phyloP scores from a whole-genome alignment of 2,329 filamentous ascomycete species.

The Penicillium sp. region DNA sequence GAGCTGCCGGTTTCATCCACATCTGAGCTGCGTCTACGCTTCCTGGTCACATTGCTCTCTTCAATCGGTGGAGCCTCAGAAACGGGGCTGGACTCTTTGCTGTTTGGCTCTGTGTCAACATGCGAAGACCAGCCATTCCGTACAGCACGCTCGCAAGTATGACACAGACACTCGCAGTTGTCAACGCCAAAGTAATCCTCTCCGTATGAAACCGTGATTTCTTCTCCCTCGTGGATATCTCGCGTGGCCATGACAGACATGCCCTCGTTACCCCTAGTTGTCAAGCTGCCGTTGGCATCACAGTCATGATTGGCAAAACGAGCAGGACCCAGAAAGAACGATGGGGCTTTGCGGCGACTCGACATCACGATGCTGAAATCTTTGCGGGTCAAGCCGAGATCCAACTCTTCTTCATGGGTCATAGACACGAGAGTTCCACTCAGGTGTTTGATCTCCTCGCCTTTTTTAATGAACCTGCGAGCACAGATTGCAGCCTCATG shows the following conservation, averaged over 20 bases:
- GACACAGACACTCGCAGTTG: constrained; percentile 92
- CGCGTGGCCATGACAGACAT: constrained; percentile 86
- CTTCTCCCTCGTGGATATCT: constrained; percentile 81
- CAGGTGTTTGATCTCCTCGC: constrained; percentile 86
- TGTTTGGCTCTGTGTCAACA: constrained; percentile 37
- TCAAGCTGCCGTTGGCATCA: constrained; percentile 81
- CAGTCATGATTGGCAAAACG: constrained; percentile 98
- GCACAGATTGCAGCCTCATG: constrained; percentile 88
- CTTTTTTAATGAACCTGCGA: constrained; percentile 71
- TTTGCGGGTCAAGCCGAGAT: constrained; percentile 75
- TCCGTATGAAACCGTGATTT: constrained; percentile 95
- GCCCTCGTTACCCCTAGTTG: constrained; percentile 77
- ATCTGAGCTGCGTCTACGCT: constrained; percentile 30
- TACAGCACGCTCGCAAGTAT: constrained; percentile 72
- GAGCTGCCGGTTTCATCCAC: constrained; percentile 31
- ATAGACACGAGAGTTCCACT: constrained; percentile 89
- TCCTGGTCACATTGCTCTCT: constrained; percentile 21
- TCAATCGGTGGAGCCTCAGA: constrained; percentile 23
- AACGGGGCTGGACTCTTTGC: constrained; percentile 34
- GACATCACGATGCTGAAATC: constrained; percentile 98
- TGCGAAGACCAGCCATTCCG: constrained; percentile 77
- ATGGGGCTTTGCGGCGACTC: constrained; percentile 83
- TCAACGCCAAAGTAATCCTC: constrained; percentile 93
- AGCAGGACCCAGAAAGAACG: constrained; percentile 89
- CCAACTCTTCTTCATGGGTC: constrained; percentile 83